Base-by-base conservation (phyloP, 2,329 filamentous ascomycete species). In the Calycina herbarum region DNA sequence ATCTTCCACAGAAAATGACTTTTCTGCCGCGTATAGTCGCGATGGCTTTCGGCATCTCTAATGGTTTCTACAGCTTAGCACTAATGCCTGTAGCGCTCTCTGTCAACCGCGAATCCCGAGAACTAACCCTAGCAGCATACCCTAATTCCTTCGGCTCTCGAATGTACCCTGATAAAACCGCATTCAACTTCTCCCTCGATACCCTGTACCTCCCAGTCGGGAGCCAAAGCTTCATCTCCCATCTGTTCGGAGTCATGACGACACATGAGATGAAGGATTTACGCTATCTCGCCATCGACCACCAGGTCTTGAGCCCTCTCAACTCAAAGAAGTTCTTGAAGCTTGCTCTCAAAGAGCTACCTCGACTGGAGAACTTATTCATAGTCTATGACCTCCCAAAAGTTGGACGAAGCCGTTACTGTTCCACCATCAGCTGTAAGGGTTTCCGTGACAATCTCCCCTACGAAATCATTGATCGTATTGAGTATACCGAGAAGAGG, bases 181-280 rank as follows among this genome's bases (percentile, higher is more conserved):
- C 61, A 7, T 70, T 72, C 64, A 72, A 72, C 45, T 67, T 70
- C 29, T 54, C 59, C 1, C 35, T 70, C 7, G 71, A 72, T 45
- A 69, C 66, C 1, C 57, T 71, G 1, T 69, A 62, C 51, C 45
- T 72, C 15, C 40, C 24, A 4, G 27, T 13, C 2, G 10, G 59
- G 20, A 31, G 64, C 2, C 59, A 68, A n/a, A 59, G 66, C 7
- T n/a, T 60, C 11, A 59, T 71, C 8, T 64, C 68, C 17, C 68
- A 71, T 48, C 58, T 71, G 6, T 68, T 71, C 42, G 57, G 56
- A 27, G 67, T 67, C 31, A 65, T 71, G 29, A 67, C 45, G 27
- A 29, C 61, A 7, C 11, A 17, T 3, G 70, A 71, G 29, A 59
- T 65, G 15, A 61, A 58, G 4, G 27, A 60, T 7, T 33, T 71